Base-by-base conservation (phyloP, 495 filamentous ascomycete genomes). In the Pyrenula aspistea region DNA sequence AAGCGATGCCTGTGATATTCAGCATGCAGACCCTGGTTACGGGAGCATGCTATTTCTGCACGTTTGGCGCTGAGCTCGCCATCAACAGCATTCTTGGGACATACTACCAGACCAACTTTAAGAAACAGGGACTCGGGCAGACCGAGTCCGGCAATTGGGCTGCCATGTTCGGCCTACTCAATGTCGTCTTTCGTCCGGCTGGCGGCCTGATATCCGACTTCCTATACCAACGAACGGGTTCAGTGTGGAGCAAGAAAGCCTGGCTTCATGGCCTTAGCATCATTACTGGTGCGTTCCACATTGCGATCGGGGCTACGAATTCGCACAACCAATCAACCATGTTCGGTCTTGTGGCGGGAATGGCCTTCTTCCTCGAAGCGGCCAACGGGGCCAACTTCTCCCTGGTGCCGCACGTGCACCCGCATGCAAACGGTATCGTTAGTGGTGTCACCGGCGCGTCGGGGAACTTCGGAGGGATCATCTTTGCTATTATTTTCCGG, bases 141-240 rank as follows among this genome's bases (percentile, higher is more conserved):
- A 91, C 88, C 10, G 68, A 75, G 22, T 81, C 85, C 4, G 82
- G 87, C 1, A 77, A 81, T 61, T 94, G 86, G 84, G 87, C 89
- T 0, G 88, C 91, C 55, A 92, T 94, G 83, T 96, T 94, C 65
- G 91, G 91, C 10, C 83, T 96, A 53, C 72, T 96, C 24, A 95
- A 96, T 68, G 72, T 92, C 31, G 67, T 86, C 55, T 87, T 79
- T 55, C 79, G 91, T 0, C 91, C 91, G 0, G 62, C 81, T 0
- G 91, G 91, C 50, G 91, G 91, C 0, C 76, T 88, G 15, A 58
- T 89, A 12, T 77, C 81, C 1, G 91, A 96, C 59, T 22, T 85
- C n/a, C 63, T 91, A 1, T 95, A 91, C 73, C 73, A 70, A 20
- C 63, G 63, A 22, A 81, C 78, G 0, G 76, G 79, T 1, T 82